phyloP scores from a whole-genome alignment of 2,329 filamentous ascomycete species.

The Balansia obtecta region DNA sequence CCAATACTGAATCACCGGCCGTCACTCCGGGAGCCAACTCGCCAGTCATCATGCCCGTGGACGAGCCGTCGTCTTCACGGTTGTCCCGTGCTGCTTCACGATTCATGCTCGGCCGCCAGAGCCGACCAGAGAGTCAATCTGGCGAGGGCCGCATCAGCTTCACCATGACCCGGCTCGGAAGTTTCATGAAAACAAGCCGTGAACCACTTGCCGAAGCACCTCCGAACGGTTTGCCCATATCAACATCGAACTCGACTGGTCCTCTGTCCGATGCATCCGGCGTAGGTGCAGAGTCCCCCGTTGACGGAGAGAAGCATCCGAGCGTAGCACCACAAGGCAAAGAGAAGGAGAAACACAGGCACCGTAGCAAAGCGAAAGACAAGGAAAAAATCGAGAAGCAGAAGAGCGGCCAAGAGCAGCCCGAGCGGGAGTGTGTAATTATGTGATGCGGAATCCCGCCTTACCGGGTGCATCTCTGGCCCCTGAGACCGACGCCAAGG shows the following conservation, averaged over 20 bases:
- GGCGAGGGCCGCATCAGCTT: constrained; percentile 46
- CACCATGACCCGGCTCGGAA: constrained; percentile 42
- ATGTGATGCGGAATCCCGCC: constrained; percentile 23
- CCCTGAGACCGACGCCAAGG: too few relatives aligned
- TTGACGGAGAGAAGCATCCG: constrained; percentile 11
- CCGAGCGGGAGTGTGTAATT: constrained; percentile 35
- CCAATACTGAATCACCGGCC: constrained; percentile 33
- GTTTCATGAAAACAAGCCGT: constrained; percentile 38
- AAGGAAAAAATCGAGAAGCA: constrained; percentile 26
- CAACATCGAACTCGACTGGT: constrained; percentile 15
- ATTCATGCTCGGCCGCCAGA: constrained; percentile 36
- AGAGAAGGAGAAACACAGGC: constrained; percentile 17
- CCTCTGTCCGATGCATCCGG: constrained; percentile 13
- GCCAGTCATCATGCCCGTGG: constrained; percentile 30
- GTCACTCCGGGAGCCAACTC: constrained; percentile 24
- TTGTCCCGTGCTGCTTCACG: constrained; percentile 45
- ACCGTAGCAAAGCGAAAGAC: constrained; percentile 22
- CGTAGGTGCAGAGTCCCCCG: constrained; percentile 10
- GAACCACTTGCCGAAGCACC: constrained; percentile 24
- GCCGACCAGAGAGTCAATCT: constrained; percentile 44
- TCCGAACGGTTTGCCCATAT: constrained; percentile 12
- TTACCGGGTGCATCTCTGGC: neutral
- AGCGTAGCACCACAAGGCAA: constrained; percentile 9
- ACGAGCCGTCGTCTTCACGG: constrained; percentile 41
- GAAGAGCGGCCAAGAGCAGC: constrained; percentile 21